Evolutionary conservation across 129 eudicot genomes (phyloP), one percentile per base, ranked within the genome.

Genomic region (Calendula officinalis): DNA sequence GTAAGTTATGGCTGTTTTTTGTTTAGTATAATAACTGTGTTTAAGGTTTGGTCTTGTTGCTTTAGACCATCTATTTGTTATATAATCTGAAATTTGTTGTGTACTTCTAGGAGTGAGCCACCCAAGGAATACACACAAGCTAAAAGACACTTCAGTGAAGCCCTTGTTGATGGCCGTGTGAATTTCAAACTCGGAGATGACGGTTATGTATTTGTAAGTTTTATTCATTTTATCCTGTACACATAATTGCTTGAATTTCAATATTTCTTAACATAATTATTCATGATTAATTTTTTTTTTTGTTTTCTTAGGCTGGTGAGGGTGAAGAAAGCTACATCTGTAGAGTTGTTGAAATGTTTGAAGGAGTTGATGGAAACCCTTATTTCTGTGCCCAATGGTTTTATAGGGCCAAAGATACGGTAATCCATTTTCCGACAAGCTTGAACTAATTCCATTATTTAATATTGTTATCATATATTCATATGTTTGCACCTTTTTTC

Each of bases 381-480:
- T 76, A 79, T 43, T 79, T 94, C 17, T 65, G 59, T 38, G 89
- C 95, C 3, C 98, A 85, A n/a, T 91, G 97, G 97, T 90, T 77
- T 46, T 90, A 90, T 47, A 68, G 91, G 58, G 80, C 95, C 8
- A 62, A 59, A 10, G 99, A 94, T 66, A 94, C 99, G 17, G 99
- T 92, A 75, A 73, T 80, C 2, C 5, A 14, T 16, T 8, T 6
- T 14, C 15, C 15, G 5, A 13, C 5, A 48, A 1, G 7, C 5
- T 48, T 7, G 6, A 13, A 22, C 27, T 17, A 39, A 3, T 33
- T 10, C 33, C 61, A 3, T 12, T 17, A 22, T 56, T 12, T 11
- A 0, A 22, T 68, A 33, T 11, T 10, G 5, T 47, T 12, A 47
- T 47, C 3, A n/a, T 2, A 5, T 12, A 13, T 47, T 5, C 2